Evolutionary conservation across 2,329 filamentous ascomycete species (phyloP), one percentile per base, ranked within the genome.

Genomic region (Alternaria brassicae): DNA sequence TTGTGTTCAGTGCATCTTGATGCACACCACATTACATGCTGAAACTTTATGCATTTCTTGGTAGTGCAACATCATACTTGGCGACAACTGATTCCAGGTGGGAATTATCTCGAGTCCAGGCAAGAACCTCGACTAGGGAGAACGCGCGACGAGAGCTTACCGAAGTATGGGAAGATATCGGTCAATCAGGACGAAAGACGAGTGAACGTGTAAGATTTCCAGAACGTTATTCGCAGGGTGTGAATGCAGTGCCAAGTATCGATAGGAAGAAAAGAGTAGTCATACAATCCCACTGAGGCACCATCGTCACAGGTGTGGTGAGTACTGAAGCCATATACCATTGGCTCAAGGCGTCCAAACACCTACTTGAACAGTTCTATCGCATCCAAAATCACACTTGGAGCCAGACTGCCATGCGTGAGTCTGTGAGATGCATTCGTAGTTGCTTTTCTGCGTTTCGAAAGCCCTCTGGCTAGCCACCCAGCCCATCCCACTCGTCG

Each of bases 391-490:
- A 77, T 76, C 10, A 81, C 70, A 71, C 87, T 90, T 3, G 88
- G 87, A 53, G 81, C 84, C 61, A 90, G 75, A 71, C 80, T 25
- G 80, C 76, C 88, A 90, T 90, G 68, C 88, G 84, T 37, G 77
- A 78, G 75, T 90, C 88, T 4, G 85, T 86, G 3, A 88, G 88
- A 71, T 91, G 88, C 88, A 90, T 90, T 51, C 86, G 83, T 13
- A 87, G 81, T 71, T 89, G 85, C 68, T 89, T 89, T 54, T 84
- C 87, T 13, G 88, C 88, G 70, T 91, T 90, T 64, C 83, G 83
- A 80, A 91, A 89, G 15, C 86, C 87, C 7, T 63, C 74, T 4
- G 73, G 71, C 74, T 86, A 82, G 45, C 88, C 88, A 66, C 91
- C 88, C 79, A 85, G 89, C 21, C 86, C 82, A 66, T 91, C 88